Evolutionary conservation across 805 yeast species (phyloP).

Genomic region (Teunomyces cretensis): DNA sequence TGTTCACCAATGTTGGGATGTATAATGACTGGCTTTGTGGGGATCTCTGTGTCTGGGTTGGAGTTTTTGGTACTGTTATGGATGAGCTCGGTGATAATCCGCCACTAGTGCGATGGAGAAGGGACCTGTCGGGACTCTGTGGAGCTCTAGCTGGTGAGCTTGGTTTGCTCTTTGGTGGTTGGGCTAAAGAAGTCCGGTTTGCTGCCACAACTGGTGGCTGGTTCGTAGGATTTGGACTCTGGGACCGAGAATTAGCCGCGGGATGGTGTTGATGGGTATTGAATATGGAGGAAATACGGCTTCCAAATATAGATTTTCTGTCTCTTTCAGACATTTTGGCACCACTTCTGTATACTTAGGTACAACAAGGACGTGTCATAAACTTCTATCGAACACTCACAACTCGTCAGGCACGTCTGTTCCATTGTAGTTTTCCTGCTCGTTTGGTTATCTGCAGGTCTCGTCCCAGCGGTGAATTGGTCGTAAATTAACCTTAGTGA

Average conservation of each 20-base stretch:
- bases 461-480: too few species aligned
- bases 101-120: not conserved
- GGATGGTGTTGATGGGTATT: slow-evolving; percentile 11
- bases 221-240: not conserved
- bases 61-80: not conserved
- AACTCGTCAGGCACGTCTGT: not conserved
- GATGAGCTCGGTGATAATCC: not conserved
- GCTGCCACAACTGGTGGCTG: not conserved
- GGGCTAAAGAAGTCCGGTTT: not conserved
- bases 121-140: not conserved
- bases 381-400: not conserved
- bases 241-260: not conserved
- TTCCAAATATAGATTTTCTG: slow-evolving; percentile 25
- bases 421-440: not conserved
- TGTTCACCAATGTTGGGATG: not conserved
- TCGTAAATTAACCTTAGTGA: not conserved
- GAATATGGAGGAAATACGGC: slow-evolving; percentile 32
- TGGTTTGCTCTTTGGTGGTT: not conserved
- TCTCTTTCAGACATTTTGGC: slow-evolving; percentile 7
- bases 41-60: not conserved
- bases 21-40: not conserved
- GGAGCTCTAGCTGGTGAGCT: not conserved
- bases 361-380: not conserved
- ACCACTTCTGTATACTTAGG: not conserved
- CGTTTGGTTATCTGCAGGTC: not conserved